phyloP scores from a whole-genome alignment of 345 rosid genomes.

The Citrus inodora region DNA sequence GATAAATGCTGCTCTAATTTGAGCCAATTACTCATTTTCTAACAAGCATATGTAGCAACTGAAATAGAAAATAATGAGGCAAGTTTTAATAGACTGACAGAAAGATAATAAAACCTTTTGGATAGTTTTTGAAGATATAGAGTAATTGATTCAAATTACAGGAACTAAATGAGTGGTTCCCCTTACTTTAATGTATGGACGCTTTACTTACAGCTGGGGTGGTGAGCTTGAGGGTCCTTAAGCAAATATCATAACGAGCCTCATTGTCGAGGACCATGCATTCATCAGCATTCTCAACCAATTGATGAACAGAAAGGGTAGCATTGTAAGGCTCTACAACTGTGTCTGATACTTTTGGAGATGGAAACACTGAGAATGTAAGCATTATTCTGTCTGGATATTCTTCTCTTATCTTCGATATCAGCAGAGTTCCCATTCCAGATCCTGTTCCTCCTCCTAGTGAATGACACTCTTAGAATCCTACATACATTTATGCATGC shows the following conservation, averaged over 20 bases:
- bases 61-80: no score
- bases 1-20: no score
- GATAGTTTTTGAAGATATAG: no score
- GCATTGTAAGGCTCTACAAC: conserved; percentile 44
- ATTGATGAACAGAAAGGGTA: conserved; percentile 36
- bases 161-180: no score
- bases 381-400: conserved; percentile 31
- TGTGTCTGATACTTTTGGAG: conserved; percentile 32
- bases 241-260: conserved; percentile 36
- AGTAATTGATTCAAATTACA: no score
- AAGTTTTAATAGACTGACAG: no score
- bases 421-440: conserved; percentile 37
- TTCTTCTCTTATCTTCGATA: conserved; percentile 44
- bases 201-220: conserved; percentile 34
- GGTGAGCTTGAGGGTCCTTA: conserved; percentile 36
- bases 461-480: conserved; percentile 39
- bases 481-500: background rate
- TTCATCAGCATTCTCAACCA: conserved; percentile 42
- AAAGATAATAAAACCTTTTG: background rate
- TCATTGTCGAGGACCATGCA: conserved; percentile 44
- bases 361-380: conserved; percentile 33
- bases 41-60: no score
- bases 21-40: no score
- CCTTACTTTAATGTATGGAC: no score
- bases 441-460: conserved; percentile 40